Evolutionary conservation across 192 early-diverging fungal species (phyloP), one percentile per base, ranked within the genome.

Genomic region (Neocallimastix lanati): DNA sequence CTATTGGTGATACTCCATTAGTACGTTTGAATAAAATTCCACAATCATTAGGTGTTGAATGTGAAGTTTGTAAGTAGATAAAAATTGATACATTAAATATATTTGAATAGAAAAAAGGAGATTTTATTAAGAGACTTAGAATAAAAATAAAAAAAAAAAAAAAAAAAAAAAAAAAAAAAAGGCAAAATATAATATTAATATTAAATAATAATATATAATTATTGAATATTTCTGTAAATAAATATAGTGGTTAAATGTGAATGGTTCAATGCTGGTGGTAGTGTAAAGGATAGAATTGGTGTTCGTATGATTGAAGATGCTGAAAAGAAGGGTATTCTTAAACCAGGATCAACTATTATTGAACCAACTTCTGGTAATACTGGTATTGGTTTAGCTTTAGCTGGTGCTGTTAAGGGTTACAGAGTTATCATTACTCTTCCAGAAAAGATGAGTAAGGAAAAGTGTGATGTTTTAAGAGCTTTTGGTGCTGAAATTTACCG

Each of bases 381-480:
- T n/a, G n/a, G n/a, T n/a, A n/a, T n/a, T n/a, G n/a, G n/a, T n/a
- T n/a, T n/a, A n/a, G 98, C 98, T 76, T 86, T 99, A 38, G 91
- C 96, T 79, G 95, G 93, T 76, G 96, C 98, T n/a, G 94, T 99
- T 77, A 99, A 97, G 88, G 98, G 98, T 33, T 99, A 99, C 88
- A 90, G 93, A 80, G 91, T 93, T 82, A 96, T 99, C 83, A 99
- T 99, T 81, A 99, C 98, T 16, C 88, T 99, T 29, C 98, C 98
- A 29, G 98, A 99, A 85, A 99, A 99, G 85, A 99, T 99, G 98
- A 94, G 93, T 78, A 93, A 98, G 86, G 98, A 99, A 85, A 99
- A 99, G 90, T 81, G 98, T 27, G 98, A 98, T 84, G 93, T 99
- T 11, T 88, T 99, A 81, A 98, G 98, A 82, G 96, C 95, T 13